Conservation (phyloP, 805 yeast genomes). For the Saturnispora dispora region DNA sequence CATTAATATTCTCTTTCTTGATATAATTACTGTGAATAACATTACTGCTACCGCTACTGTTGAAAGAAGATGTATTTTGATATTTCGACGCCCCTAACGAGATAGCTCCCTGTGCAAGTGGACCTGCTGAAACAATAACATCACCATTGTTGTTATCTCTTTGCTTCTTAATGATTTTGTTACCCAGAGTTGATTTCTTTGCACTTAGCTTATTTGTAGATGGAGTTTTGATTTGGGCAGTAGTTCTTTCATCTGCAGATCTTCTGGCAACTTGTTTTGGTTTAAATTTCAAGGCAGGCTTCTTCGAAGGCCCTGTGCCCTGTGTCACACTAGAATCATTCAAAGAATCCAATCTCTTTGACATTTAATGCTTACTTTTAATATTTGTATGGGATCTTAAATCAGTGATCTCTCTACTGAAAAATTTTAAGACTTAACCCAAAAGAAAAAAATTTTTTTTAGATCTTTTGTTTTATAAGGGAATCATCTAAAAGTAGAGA, state of each 20-base stretch:
- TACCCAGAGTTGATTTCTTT: not conserved
- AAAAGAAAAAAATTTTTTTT: slow-evolving; percentile 4
- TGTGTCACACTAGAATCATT: not conserved
- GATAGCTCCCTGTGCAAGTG: slow-evolving; percentile 58
- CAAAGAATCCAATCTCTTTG: slow-evolving; percentile 28
- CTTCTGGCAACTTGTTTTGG: slow-evolving; percentile 85
- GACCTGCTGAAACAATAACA: slow-evolving; percentile 59
- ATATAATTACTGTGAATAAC: not conserved
- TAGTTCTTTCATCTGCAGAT: slow-evolving; percentile 63
- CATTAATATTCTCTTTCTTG: slow-evolving; percentile 1
- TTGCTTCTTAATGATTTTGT: not conserved
- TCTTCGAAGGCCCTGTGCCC: slow-evolving; percentile 13
- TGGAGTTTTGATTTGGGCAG: slow-evolving; percentile 12
- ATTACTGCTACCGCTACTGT: not conserved
- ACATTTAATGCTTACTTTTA: not conserved
- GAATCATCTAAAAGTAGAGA: slow-evolving; percentile 1
- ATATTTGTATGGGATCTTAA: not conserved
- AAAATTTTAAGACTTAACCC: not conserved
- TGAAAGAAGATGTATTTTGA: slow-evolving; percentile 3
- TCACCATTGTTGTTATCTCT: slow-evolving; percentile 15
- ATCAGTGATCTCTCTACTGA: not conserved
- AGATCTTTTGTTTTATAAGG: not conserved
- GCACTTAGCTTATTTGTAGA: not conserved
- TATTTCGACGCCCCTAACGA: slow-evolving; percentile 28
- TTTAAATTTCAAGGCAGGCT: slow-evolving; percentile 61